Evolutionary conservation across 2,329 filamentous ascomycete genomes (phyloP).

Genomic region (Biscogniauxia marginata): DNA sequence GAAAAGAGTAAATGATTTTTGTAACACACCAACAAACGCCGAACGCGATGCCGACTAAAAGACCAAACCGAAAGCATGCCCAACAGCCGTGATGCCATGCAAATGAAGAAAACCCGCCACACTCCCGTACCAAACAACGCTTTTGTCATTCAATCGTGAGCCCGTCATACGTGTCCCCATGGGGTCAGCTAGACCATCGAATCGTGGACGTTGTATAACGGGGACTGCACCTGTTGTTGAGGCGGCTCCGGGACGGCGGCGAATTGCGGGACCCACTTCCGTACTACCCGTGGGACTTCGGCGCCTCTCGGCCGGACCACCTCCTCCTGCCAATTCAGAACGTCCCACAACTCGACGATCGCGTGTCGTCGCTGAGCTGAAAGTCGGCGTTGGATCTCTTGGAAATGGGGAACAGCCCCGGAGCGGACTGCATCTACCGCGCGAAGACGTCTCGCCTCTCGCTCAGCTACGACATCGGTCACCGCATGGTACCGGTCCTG

Average conservation of each 20-base stretch:
- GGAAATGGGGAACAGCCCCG: slow-evolving; percentile 36
- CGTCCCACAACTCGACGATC: slow-evolving; percentile 44
- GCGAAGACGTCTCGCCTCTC: slow-evolving; percentile 54
- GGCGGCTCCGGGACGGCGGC: slow-evolving; percentile 16
- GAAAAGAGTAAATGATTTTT: slow-evolving; percentile 8
- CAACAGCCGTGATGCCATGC: slow-evolving; percentile 26
- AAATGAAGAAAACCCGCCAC: slow-evolving; percentile 18
- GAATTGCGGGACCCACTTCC: slow-evolving; percentile 44
- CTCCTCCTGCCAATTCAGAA: slow-evolving; percentile 51
- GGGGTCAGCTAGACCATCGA: slow-evolving; percentile 31
- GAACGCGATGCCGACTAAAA: slow-evolving; percentile 33
- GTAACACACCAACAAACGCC: slow-evolving; percentile 31
- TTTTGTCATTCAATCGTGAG: slow-evolving; percentile 25
- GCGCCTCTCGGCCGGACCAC: slow-evolving; percentile 36
- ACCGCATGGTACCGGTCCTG: slow-evolving; percentile 49
- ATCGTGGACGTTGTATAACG: slow-evolving; percentile 20
- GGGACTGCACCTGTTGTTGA: slow-evolving; percentile 15
- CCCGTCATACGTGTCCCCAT: slow-evolving; percentile 11
- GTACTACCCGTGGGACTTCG: slow-evolving; percentile 43
- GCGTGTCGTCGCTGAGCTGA: slow-evolving; percentile 39
- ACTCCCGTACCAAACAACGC: slow-evolving; percentile 15
- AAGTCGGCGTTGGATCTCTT: slow-evolving; percentile 34
- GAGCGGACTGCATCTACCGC: slow-evolving; percentile 43
- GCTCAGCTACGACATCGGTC: slow-evolving; percentile 51
- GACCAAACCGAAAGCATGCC: slow-evolving; percentile 24